phyloP scores from a whole-genome alignment of 106 monocot genomes.

The Ottelia alismoides region DNA sequence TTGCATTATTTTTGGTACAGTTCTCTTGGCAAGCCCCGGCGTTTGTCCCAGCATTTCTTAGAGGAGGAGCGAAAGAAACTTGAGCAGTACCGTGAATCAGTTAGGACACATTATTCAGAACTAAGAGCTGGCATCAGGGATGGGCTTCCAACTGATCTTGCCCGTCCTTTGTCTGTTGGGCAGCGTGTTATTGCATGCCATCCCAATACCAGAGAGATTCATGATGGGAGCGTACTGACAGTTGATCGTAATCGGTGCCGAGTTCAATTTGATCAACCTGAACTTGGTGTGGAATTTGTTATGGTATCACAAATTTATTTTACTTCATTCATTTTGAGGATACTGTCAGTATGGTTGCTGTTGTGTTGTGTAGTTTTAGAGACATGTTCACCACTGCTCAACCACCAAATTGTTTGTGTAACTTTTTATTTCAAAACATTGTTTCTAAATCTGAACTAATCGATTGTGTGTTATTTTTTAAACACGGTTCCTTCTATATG shows the following conservation, averaged over 20 bases:
- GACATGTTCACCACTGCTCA: no score
- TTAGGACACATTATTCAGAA: slow-evolving; percentile 79
- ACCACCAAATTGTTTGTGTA: no score
- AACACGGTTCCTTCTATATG: no score
- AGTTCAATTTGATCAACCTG: slow-evolving; percentile 95
- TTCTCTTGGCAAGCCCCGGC: slow-evolving; percentile 95
- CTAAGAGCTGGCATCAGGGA: slow-evolving; percentile 65
- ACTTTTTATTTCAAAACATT: no score
- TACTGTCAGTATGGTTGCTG: no score
- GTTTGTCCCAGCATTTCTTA: slow-evolving; percentile 71
- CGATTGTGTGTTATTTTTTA: no score
- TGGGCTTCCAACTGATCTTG: slow-evolving; percentile 83
- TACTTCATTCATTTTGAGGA: no score
- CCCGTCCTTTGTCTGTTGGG: slow-evolving; percentile 88
- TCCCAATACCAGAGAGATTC: slow-evolving; percentile 96
- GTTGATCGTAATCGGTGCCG: slow-evolving; percentile 76
- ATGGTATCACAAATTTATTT: no score
- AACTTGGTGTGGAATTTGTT: slow-evolving; percentile 90
- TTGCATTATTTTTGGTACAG: slow-evolving; percentile 17
- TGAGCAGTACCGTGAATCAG: slow-evolving; percentile 83
- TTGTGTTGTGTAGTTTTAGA: no score
- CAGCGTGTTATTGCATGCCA: slow-evolving; percentile 97
- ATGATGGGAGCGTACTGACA: slow-evolving; percentile 90
- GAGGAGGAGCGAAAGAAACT: slow-evolving; percentile 87
- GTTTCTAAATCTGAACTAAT: no score